Percentiles rank a stretch among this genome's conserved stretches.
These are phyloP conservation scores for Alternaria triticimaculans DNA, from an alignment of 2,329 filamentous ascomycete genomes.

Conservation along the genomic window DNA sequence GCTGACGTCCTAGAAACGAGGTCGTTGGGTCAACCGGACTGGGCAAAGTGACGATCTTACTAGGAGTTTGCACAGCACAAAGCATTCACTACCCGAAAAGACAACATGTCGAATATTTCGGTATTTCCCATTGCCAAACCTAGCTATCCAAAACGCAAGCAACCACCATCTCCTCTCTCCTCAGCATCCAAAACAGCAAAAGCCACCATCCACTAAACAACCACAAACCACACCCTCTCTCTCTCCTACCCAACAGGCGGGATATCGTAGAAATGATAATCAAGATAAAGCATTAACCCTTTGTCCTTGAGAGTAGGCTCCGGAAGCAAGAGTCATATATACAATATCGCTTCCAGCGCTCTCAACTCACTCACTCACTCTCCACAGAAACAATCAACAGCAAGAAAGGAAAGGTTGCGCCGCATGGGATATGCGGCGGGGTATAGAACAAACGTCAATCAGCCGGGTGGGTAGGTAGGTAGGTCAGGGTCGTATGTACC, in stretches of 20 bases:
- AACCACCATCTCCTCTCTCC: neutral
- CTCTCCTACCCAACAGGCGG: slow-evolving; percentile 7
- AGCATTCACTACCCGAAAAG: neutral
- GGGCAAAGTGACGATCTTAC: neutral
- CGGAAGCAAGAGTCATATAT: slow-evolving; percentile 15
- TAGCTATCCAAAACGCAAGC: slow-evolving; percentile 5
- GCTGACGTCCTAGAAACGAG: neutral
- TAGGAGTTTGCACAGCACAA: neutral
- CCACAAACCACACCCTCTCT: neutral
- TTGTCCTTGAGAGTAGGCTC: neutral
- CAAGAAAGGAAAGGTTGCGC: slow-evolving; percentile 10
- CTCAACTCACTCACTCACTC: neutral
- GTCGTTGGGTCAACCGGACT: neutral
- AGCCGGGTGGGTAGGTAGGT: slow-evolving; percentile 13
- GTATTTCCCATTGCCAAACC: neutral
- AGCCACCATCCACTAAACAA: neutral
- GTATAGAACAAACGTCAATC: slow-evolving; percentile 34
- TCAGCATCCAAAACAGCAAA: neutral
- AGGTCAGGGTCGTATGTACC: slow-evolving; percentile 6
- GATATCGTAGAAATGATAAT: slow-evolving; percentile 26
- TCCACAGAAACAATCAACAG: slow-evolving; percentile 3
- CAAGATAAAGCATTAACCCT: slow-evolving; percentile 17
- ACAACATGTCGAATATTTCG: neutral
- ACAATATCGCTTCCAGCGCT: slow-evolving; percentile 15
- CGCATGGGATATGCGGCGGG: slow-evolving; percentile 19